phyloP scores from a whole-genome alignment of 2,329 filamentous ascomycete species.

The Beauveria australis region DNA sequence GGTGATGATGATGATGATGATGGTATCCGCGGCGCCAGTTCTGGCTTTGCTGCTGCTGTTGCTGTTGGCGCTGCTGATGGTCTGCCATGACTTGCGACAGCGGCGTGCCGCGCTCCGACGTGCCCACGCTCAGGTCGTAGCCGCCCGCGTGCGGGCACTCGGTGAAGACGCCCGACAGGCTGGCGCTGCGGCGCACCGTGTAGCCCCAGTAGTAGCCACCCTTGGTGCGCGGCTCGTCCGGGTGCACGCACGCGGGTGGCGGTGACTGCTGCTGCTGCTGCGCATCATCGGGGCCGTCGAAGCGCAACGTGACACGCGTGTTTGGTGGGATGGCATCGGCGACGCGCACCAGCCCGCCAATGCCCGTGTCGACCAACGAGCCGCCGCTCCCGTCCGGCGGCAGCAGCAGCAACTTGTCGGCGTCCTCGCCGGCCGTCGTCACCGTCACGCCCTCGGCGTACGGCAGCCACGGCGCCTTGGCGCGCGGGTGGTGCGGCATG shows the following conservation, averaged over 20 bases:
- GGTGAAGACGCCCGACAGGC: slow-evolving; percentile 67
- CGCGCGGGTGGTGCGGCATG: slow-evolving; percentile 74
- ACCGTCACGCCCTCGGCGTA: slow-evolving; percentile 72
- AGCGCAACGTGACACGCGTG: slow-evolving; percentile 65
- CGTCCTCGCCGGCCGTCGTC: neutral
- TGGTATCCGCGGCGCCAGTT: neutral
- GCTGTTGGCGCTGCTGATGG: slow-evolving; percentile 22
- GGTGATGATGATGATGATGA: no score
- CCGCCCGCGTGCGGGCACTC: slow-evolving; percentile 67
- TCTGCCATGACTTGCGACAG: slow-evolving; percentile 38
- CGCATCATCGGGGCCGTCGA: slow-evolving; percentile 41
- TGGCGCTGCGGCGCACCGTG: slow-evolving; percentile 55
- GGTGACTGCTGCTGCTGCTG: slow-evolving; percentile 16
- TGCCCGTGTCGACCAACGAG: slow-evolving; percentile 51
- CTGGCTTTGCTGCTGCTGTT: neutral
- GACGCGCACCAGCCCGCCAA: slow-evolving; percentile 48
- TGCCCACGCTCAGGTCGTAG: slow-evolving; percentile 77
- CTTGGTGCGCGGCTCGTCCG: slow-evolving; percentile 61
- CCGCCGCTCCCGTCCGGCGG: slow-evolving; percentile 18
- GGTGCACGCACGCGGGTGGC: slow-evolving; percentile 52
- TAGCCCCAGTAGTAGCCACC: slow-evolving; percentile 86
- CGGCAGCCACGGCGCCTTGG: slow-evolving; percentile 62
- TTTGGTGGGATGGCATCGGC: slow-evolving; percentile 55
- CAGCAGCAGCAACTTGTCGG: neutral
- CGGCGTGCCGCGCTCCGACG: slow-evolving; percentile 64